phyloP scores from a whole-genome alignment of 2,329 filamentous ascomycete species.

The Aspergillus ruber region DNA sequence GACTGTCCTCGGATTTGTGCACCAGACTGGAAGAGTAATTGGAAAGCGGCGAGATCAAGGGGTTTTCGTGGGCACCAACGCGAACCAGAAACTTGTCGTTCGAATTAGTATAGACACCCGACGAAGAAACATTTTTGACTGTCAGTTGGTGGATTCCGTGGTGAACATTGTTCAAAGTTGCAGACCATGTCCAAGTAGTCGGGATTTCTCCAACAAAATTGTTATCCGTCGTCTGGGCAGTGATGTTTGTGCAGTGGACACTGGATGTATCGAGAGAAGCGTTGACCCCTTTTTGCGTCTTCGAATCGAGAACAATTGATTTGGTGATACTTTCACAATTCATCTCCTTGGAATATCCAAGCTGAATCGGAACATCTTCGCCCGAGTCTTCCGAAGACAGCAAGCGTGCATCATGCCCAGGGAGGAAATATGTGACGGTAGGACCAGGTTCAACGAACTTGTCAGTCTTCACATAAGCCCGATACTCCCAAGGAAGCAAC shows the following conservation, averaged over 20 bases:
- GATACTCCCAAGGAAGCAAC: constrained; percentile 52
- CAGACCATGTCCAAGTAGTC: constrained; percentile 49
- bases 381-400: constrained; percentile 42
- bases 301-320: constrained; percentile 48
- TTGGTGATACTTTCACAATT: constrained; percentile 50
- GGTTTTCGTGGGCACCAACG: constrained; percentile 52
- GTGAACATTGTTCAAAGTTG: constrained; percentile 49
- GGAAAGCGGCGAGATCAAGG: constrained; percentile 52
- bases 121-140: constrained; percentile 48
- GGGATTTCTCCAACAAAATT: constrained; percentile 49
- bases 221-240: constrained; percentile 18
- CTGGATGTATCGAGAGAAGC: constrained; percentile 41
- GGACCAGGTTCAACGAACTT: constrained; percentile 48
- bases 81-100: constrained; percentile 58
- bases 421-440: constrained; percentile 54
- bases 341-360: constrained; percentile 58
- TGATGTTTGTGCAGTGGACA: constrained; percentile 41
- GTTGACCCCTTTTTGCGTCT: constrained; percentile 40
- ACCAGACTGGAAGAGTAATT: constrained; percentile 55
- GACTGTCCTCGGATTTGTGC: constrained; percentile 37
- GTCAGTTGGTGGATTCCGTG: constrained; percentile 57
- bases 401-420: constrained; percentile 56
- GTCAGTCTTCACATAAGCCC: constrained; percentile 51
- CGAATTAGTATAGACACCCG: constrained; percentile 42
- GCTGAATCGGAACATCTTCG: constrained; percentile 45